Evolutionary conservation across 257 asterid genomes (phyloP).

Genomic region (Solanum sparsipilum): DNA sequence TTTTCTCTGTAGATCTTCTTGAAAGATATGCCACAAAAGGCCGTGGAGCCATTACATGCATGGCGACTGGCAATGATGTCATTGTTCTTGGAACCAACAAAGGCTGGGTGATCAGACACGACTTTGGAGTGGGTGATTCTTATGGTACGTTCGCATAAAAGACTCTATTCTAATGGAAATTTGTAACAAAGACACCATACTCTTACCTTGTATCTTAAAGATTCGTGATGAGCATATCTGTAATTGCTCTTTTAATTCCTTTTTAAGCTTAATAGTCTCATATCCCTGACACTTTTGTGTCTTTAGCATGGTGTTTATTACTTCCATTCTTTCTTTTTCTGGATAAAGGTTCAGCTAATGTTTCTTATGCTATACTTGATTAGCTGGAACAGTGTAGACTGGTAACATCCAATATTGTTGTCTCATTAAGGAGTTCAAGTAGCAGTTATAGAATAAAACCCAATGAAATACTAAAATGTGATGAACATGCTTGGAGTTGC

Average conservation of each 20-base stretch:
- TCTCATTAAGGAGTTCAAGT: not conserved
- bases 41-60: conserved; percentile 77
- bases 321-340: not conserved
- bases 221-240: not conserved
- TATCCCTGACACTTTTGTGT: not conserved
- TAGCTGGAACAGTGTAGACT: not conserved
- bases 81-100: conserved; percentile 82
- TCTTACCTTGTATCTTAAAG: not conserved
- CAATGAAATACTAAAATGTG: not conserved
- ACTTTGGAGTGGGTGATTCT: conserved; percentile 85
- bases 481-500: not conserved
- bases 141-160: conserved; percentile 29
- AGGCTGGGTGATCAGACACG: conserved; percentile 93
- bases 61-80: conserved; percentile 96
- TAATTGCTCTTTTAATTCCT: not conserved
- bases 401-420: not conserved
- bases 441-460: not conserved
- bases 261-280: not conserved
- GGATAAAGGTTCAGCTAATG: not conserved
- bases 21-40: conserved; percentile 94
- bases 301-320: not conserved
- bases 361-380: not conserved
- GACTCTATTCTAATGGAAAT: not conserved
- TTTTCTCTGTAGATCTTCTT: conserved; percentile 82
- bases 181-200: not conserved